A percentile compares a stretch with the other conserved stretches of the same genome.
phyloP scores from a whole-genome alignment of 192 early-diverging fungal genomes.

The Coemansia sp. region DNA sequence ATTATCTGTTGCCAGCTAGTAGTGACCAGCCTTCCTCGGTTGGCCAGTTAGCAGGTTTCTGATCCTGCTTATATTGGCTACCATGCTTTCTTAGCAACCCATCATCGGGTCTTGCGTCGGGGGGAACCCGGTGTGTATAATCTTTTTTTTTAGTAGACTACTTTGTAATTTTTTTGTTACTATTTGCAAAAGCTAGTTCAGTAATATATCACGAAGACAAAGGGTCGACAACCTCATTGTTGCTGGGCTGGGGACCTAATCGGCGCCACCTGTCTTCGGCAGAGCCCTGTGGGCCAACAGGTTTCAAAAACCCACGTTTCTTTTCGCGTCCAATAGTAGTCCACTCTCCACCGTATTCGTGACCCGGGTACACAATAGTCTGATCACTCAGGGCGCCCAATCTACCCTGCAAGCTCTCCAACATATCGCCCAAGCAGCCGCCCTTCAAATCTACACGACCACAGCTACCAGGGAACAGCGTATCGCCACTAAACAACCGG shows the following conservation, averaged over 20 bases:
- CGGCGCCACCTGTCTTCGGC: slow-evolving; percentile 26
- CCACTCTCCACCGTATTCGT: slow-evolving; percentile 82
- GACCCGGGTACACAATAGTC: slow-evolving; percentile 86
- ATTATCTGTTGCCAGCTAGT: too few relatives aligned
- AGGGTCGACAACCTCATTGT: not conserved
- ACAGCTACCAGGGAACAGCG: slow-evolving; percentile 75
- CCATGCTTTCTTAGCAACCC: too few relatives aligned
- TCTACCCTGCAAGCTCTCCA: slow-evolving; percentile 65
- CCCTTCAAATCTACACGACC: slow-evolving; percentile 85
- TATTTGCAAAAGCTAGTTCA: too few relatives aligned
- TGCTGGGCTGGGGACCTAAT: slow-evolving; percentile 13
- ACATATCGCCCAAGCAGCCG: slow-evolving; percentile 63
- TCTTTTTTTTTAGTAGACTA: too few relatives aligned
- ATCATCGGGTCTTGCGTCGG: too few relatives aligned
- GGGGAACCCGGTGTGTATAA: too few relatives aligned
- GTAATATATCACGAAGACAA: not conserved
- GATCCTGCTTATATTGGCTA: too few relatives aligned
- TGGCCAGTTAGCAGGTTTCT: too few relatives aligned
- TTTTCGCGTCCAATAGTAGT: slow-evolving; percentile 75
- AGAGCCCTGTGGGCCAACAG: slow-evolving; percentile 17
- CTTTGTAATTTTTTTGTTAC: too few relatives aligned
- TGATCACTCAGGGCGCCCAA: slow-evolving; percentile 60
- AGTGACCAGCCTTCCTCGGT: too few relatives aligned
- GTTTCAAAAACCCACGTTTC: slow-evolving; percentile 44
- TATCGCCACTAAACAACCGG: slow-evolving; percentile 84